Percentiles rank a stretch among this genome's conserved stretches.
These are phyloP conservation scores for Boletus barrowsii DNA, from an alignment of 768 basidiomycete genomes.

Conservation along the genomic window DNA sequence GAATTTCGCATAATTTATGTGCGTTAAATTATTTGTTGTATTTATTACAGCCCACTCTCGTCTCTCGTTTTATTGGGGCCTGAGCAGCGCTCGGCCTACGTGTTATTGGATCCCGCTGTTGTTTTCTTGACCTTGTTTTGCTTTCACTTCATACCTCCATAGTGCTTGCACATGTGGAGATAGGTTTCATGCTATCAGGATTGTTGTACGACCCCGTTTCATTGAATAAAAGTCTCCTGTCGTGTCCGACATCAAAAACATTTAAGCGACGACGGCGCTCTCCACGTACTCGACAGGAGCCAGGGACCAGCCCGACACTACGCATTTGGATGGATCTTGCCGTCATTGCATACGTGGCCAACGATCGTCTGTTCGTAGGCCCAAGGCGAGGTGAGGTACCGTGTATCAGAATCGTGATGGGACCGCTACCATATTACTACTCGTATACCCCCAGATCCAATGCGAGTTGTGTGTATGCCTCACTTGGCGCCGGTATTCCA, in stretches of 20 bases:
- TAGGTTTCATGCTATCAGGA: neutral
- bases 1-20: conserved; percentile 2
- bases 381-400: too few relatives aligned
- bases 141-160: neutral
- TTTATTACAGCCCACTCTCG: neutral
- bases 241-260: neutral
- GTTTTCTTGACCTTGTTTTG: neutral
- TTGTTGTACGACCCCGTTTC: neutral
- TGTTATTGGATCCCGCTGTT: neutral
- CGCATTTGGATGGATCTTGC: too few relatives aligned
- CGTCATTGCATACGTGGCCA: too few relatives aligned
- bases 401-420: too few relatives aligned
- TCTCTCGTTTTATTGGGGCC: neutral
- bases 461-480: too few relatives aligned
- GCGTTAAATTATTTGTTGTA: neutral
- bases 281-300: too few relatives aligned
- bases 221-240: neutral
- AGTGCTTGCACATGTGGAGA: neutral
- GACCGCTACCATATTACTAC: too few relatives aligned
- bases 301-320: too few relatives aligned
- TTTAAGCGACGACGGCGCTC: neutral
- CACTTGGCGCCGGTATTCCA: too few relatives aligned
- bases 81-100: neutral
- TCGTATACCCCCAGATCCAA: too few relatives aligned
- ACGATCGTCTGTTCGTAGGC: too few relatives aligned